These are phyloP conservation scores for Schrenkiella parvula DNA, from an alignment of 345 rosid genomes.

Conservation along the genomic window DNA sequence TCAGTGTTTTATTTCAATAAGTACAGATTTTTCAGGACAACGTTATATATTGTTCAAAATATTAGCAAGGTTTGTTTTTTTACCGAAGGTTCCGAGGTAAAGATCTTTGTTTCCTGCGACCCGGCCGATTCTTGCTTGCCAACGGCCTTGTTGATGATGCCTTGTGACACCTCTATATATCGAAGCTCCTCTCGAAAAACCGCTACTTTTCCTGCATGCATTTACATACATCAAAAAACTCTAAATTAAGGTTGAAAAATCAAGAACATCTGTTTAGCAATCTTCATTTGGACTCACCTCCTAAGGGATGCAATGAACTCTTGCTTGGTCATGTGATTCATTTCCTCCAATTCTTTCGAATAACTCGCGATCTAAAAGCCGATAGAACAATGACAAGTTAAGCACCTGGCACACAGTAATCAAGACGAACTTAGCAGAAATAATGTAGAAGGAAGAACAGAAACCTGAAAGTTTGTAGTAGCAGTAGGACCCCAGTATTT, in stretches of 20 bases:
- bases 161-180: constrained; percentile 94
- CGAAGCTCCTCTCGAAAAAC: constrained; percentile 95
- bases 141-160: constrained; percentile 98
- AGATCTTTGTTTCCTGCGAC: constrained; percentile 97
- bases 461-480: constrained; percentile 79
- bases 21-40: background rate
- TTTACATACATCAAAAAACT: background rate
- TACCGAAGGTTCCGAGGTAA: constrained; percentile 94
- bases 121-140: constrained; percentile 98
- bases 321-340: constrained; percentile 79
- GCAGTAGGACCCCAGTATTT: constrained; percentile 94
- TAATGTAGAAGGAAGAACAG: background rate
- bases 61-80: background rate
- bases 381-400: background rate
- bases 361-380: constrained; percentile 52
- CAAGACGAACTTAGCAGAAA: no score
- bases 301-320: constrained; percentile 92
- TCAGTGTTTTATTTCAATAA: background rate
- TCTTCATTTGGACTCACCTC: constrained; percentile 44
- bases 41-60: background rate
- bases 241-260: background rate
- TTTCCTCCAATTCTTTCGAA: constrained; percentile 68
- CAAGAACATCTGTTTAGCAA: background rate
- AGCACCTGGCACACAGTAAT: background rate
- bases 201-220: constrained; percentile 74